Evolutionary conservation across 192 early-diverging fungal species (phyloP).

Genomic region (Umbelopsis isabellina): DNA sequence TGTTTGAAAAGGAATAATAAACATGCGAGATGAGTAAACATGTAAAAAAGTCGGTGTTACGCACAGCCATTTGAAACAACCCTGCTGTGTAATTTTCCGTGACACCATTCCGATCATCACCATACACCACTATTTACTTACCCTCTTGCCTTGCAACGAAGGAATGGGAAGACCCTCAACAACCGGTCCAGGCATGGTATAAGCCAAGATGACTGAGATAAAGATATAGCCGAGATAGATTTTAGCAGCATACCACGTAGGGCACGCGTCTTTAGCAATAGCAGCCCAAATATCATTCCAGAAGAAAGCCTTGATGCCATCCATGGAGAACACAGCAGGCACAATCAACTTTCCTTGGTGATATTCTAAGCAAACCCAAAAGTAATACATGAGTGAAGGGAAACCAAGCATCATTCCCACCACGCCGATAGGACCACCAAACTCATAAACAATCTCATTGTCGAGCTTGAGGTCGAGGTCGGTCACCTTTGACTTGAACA

Average conservation of each 20-base stretch:
- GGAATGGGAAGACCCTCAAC: conserved; percentile 72
- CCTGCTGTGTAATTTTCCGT: no score
- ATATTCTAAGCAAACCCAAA: conserved; percentile 72
- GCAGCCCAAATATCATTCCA: conserved; percentile 47
- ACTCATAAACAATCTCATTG: conserved; percentile 69
- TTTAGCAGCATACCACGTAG: conserved; percentile 54
- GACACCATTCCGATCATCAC: not conserved
- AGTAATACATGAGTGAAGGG: conserved; percentile 75
- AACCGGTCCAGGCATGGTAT: conserved; percentile 66
- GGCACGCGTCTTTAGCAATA: conserved; percentile 57
- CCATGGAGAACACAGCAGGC: conserved; percentile 42
- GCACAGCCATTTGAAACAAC: no score
- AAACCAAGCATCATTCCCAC: conserved; percentile 75
- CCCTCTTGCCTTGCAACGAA: conserved; percentile 53
- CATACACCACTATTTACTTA: conserved; percentile 23
- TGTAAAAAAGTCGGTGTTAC: no score
- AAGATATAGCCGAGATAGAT: conserved; percentile 66
- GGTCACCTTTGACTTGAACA: conserved; percentile 32
- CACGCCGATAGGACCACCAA: conserved; percentile 71
- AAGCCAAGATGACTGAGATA: conserved; percentile 63
- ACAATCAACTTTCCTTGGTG: conserved; percentile 58
- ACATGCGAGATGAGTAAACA: not conserved
- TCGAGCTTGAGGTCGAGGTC: conserved; percentile 60
- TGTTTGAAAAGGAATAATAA: conserved; percentile 19
- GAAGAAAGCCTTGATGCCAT: conserved; percentile 42